phyloP scores from a whole-genome alignment of 139 green algal genomes.

The Zygnema cylindricum region DNA sequence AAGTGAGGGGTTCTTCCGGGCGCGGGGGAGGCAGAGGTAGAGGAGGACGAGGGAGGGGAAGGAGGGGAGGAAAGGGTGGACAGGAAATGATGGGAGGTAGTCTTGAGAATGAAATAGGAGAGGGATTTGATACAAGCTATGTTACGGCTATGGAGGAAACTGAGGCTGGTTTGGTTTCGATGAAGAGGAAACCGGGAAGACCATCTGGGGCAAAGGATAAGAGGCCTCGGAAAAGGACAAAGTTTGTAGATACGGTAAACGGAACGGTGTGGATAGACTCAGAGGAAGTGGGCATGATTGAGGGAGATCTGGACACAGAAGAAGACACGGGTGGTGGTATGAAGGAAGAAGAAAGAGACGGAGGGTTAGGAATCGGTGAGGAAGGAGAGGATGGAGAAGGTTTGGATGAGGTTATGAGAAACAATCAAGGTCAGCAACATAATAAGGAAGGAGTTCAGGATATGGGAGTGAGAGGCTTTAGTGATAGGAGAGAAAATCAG shows the following conservation, averaged over 20 bases:
- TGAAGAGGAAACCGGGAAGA: background rate
- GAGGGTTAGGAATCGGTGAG: no score
- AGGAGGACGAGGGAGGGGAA: background rate
- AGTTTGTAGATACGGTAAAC: background rate
- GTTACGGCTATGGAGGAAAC: background rate
- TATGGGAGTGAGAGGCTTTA: no score
- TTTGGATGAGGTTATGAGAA: no score
- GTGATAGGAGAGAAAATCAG: background rate
- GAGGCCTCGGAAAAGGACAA: background rate
- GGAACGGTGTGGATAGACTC: background rate
- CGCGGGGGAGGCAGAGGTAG: background rate
- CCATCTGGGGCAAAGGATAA: background rate
- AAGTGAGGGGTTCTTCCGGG: background rate
- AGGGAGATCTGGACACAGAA: background rate
- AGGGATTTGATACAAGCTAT: background rate
- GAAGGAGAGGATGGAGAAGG: background rate
- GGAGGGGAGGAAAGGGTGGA: background rate
- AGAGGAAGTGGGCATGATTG: background rate
- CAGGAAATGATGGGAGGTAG: background rate
- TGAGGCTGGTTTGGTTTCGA: background rate
- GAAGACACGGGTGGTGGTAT: background rate
- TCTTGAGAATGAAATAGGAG: background rate
- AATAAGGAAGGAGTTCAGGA: no score
- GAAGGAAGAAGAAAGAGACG: background rate
- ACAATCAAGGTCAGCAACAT: no score